Evolutionary conservation across 2,329 filamentous ascomycete species (phyloP), one percentile per base, ranked within the genome.

Genomic region (Aspergillus aculeatinus): DNA sequence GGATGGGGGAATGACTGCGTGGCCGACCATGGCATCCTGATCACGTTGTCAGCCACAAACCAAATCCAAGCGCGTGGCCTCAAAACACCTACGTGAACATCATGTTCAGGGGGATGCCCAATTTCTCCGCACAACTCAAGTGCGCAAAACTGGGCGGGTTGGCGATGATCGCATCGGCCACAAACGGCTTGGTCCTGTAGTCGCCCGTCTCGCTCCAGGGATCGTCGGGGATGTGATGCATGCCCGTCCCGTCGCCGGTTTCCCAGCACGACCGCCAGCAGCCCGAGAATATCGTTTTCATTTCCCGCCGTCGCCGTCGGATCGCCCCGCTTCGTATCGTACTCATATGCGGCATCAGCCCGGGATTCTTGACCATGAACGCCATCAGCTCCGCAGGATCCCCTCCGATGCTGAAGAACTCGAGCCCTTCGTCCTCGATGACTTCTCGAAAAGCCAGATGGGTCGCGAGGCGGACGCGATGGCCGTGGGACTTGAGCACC

Each of bases 301-400:
- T 92, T 16, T 89, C 90, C 63, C 84, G 87, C 31, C 91, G 83
- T 31, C 91, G 82, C 74, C 88, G 89, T 48, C 85, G 87, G 53
- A 96, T 85, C 70, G 95, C 91, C 7, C 91, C 91, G 64, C 84
- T 89, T 61, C 87, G 87, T 52, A 96, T 76, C 1, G 89, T 87
- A 52, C 93, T 88, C 60, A 94, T 85, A 0, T 89, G 89, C 1
- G 92, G 92, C 88, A 96, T 91, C 33, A 96, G 79, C 0, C 91
- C 90, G 0, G 92, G 91, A 66, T 95, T 90, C 75, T 93, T 93
- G 50, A 95, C 91, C 91, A 96, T 96, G 69, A 94, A 96, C 3
- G 91, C 90, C 89, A 92, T 92, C 48, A 92, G 79, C 68, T 90
- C 85, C 1, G 87, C 83, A 1, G 89, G 89, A 70, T 92, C 88